phyloP scores from a whole-genome alignment of 2,329 filamentous ascomycete genomes.

The Ascochyta viciae-villosae region DNA sequence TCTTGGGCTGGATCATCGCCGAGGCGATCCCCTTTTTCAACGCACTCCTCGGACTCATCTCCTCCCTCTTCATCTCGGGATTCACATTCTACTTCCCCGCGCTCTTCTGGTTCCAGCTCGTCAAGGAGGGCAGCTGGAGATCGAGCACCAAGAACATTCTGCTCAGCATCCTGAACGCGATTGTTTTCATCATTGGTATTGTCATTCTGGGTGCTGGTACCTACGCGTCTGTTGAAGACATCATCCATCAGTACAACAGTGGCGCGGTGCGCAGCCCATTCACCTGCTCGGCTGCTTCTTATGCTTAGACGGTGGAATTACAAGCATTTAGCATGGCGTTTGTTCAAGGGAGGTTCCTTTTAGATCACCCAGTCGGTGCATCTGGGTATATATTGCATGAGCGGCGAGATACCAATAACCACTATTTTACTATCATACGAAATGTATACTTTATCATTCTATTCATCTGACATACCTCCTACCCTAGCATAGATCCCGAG shows the following conservation, averaged over 20 bases:
- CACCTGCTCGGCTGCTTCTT: conserved; percentile 47
- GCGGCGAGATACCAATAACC: conserved; percentile 3
- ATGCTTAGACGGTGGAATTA: conserved; percentile 26
- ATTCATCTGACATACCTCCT: no score
- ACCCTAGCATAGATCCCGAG: no score
- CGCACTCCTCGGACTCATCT: conserved; percentile 70
- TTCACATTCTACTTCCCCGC: conserved; percentile 63
- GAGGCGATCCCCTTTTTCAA: conserved; percentile 76
- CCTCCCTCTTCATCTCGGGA: conserved; percentile 69
- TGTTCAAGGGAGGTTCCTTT: background rate
- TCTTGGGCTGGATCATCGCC: conserved; percentile 72
- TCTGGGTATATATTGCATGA: conserved; percentile 7
- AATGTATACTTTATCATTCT: background rate
- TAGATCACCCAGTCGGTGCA: background rate
- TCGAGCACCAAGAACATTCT: conserved; percentile 41
- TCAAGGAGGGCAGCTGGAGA: conserved; percentile 56
- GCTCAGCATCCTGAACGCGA: conserved; percentile 37
- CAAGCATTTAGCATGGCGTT: conserved; percentile 19
- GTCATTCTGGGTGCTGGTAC: conserved; percentile 50
- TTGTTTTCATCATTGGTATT: conserved; percentile 41
- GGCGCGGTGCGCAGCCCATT: conserved; percentile 52
- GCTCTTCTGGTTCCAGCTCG: conserved; percentile 46
- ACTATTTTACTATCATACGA: background rate
- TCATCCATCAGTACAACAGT: conserved; percentile 49
- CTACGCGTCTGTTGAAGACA: conserved; percentile 55